Conservation (phyloP, 208 protist genomes). For the Tritrichomonas musculus region DNA sequence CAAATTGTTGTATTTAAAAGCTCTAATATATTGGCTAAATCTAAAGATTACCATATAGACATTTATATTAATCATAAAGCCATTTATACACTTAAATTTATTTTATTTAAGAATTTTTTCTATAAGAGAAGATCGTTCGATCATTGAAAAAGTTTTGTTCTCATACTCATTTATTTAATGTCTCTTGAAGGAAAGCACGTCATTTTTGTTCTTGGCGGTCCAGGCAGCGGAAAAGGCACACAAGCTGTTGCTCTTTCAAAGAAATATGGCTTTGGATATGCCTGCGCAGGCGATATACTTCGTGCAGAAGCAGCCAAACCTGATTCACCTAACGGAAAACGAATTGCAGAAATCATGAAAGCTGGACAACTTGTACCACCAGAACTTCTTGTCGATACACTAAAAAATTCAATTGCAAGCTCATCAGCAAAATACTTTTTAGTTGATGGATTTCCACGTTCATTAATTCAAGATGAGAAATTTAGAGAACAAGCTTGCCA, state of each 20-base stretch:
- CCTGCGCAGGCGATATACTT: background rate
- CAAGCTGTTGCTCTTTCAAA: background rate
- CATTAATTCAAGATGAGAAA: background rate
- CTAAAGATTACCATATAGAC: no score
- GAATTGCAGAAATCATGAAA: background rate
- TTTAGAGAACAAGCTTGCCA: background rate
- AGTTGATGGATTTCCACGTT: background rate
- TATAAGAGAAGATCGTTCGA: no score
- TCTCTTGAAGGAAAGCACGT: background rate
- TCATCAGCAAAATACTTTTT: background rate
- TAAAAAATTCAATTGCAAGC: background rate
- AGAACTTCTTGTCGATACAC: background rate
- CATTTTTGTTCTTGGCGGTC: conserved; percentile 1
- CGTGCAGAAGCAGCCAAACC: background rate
- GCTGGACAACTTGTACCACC: background rate
- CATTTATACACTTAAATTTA: no score
- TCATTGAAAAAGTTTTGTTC: no score
- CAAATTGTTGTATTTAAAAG: no score
- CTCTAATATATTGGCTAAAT: no score
- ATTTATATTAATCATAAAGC: no score
- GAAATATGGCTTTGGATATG: background rate
- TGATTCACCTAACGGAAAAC: background rate
- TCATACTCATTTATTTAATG: no score
- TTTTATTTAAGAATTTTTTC: no score
- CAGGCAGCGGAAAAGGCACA: background rate